Conservation (phyloP, 768 basidiomycete genomes). For the Suillus americanus region DNA sequence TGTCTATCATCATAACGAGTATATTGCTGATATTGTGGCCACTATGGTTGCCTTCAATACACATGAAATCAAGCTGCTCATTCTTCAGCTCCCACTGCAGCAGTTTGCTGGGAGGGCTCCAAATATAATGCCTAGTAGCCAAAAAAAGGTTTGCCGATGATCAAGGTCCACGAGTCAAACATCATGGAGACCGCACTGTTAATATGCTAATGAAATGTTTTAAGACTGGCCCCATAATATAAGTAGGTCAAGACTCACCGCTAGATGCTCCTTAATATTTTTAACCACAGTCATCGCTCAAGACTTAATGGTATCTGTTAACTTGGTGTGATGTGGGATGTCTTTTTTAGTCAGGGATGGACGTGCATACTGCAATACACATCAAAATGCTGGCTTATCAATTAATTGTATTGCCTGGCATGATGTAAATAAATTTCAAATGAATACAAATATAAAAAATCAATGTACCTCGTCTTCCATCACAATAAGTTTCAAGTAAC, state of each 20-base stretch:
- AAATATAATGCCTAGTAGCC: slow-evolving; percentile 20
- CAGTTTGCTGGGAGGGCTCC: background rate
- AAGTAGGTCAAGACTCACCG: background rate
- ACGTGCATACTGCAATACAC: background rate
- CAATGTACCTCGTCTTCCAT: background rate
- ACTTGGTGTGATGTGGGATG: background rate
- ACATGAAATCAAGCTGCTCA: background rate
- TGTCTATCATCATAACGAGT: background rate
- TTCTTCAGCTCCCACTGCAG: background rate
- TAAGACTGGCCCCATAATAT: background rate
- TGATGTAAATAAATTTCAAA: background rate
- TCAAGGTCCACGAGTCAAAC: slow-evolving; percentile 18
- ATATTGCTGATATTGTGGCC: background rate
- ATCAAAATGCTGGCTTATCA: background rate
- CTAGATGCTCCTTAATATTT: background rate
- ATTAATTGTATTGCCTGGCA: background rate
- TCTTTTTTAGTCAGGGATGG: background rate
- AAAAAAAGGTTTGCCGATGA: slow-evolving; percentile 14
- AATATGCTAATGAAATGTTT: background rate
- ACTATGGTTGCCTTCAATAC: background rate
- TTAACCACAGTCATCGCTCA: background rate
- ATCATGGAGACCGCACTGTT: slow-evolving; percentile 3
- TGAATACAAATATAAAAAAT: background rate
- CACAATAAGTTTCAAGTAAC: background rate
- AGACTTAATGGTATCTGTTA: background rate